Conservation (phyloP, 2,329 filamentous ascomycete genomes). For the Cladosporium sp. region DNA sequence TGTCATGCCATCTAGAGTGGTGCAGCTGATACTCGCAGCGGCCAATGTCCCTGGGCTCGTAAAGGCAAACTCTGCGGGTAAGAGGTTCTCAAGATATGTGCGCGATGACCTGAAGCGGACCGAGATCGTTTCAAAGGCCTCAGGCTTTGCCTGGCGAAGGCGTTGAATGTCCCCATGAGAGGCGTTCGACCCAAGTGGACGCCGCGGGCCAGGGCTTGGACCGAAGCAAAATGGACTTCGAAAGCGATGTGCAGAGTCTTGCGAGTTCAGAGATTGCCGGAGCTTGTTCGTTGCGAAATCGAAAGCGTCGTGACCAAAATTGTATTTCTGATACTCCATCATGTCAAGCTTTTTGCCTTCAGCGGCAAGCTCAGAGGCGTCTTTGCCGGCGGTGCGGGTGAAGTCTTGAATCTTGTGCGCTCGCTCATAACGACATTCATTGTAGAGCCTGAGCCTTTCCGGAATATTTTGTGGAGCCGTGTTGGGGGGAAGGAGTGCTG, state of each 20-base stretch:
- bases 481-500: conserved; percentile 50
- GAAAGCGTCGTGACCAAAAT: conserved; percentile 25
- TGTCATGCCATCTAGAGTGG: conserved; percentile 46
- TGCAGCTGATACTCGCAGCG: conserved; percentile 36
- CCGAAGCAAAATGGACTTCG: conserved; percentile 42
- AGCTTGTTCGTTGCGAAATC: conserved; percentile 51
- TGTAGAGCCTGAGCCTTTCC: conserved; percentile 54
- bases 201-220: conserved; percentile 30
- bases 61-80: conserved; percentile 37
- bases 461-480: conserved; percentile 46
- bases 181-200: conserved; percentile 1
- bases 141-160: conserved; percentile 15
- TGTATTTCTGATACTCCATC: conserved; percentile 25
- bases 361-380: conserved; percentile 15
- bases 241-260: conserved; percentile 33
- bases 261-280: conserved; percentile 47
- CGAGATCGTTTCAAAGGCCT: conserved; percentile 35
- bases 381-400: conserved; percentile 49
- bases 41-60: conserved; percentile 34
- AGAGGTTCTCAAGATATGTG: conserved; percentile 38
- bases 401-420: conserved; percentile 56
- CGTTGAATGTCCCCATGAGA: conserved; percentile 3
- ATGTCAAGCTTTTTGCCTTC: conserved; percentile 25
- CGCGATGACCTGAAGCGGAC: conserved; percentile 39
- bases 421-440: conserved; percentile 55